Conservation (phyloP, 306 rosid genomes). For the Citrullus colocynthis region DNA sequence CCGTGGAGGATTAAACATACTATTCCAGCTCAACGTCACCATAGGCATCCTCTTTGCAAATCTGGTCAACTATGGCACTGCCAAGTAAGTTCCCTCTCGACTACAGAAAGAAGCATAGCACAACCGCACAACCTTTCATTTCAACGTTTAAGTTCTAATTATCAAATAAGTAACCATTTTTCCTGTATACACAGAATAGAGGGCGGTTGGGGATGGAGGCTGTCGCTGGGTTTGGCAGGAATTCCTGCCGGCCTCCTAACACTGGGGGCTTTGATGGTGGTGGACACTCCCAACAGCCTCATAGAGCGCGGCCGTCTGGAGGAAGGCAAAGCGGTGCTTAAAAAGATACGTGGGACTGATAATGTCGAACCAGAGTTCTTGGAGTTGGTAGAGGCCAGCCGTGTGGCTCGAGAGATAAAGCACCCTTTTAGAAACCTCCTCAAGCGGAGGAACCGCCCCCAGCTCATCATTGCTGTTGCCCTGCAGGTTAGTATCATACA, state of each 20-base stretch:
- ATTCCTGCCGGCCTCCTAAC: constrained; percentile 34
- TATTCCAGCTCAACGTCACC: constrained; percentile 71
- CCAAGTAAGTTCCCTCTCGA: constrained; percentile 33
- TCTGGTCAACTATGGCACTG: constrained; percentile 62
- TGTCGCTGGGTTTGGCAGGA: constrained; percentile 42
- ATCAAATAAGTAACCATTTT: neutral
- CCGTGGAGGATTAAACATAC: constrained; percentile 77
- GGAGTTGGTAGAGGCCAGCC: constrained; percentile 39
- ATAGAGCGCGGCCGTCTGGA: constrained; percentile 36
- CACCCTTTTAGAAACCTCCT: constrained; percentile 27
- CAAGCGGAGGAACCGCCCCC: constrained; percentile 44
- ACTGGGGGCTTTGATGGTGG: constrained; percentile 28
- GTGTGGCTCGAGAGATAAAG: constrained; percentile 23
- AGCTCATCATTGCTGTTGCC: constrained; percentile 27
- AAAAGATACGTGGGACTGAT: constrained; percentile 38
- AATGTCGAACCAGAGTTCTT: constrained; percentile 37
- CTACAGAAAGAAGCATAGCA: neutral
- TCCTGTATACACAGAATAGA: constrained; percentile 9
- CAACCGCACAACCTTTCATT: neutral
- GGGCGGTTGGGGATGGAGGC: constrained; percentile 64
- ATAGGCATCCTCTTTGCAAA: constrained; percentile 80
- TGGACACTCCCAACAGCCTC: constrained; percentile 42
- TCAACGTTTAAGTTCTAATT: neutral
- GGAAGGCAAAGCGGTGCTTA: constrained; percentile 33
- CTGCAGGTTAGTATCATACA: neutral